These are phyloP conservation scores for Blastobotrys elegans DNA, from an alignment of 1,139 yeast species.

Conservation along the genomic window DNA sequence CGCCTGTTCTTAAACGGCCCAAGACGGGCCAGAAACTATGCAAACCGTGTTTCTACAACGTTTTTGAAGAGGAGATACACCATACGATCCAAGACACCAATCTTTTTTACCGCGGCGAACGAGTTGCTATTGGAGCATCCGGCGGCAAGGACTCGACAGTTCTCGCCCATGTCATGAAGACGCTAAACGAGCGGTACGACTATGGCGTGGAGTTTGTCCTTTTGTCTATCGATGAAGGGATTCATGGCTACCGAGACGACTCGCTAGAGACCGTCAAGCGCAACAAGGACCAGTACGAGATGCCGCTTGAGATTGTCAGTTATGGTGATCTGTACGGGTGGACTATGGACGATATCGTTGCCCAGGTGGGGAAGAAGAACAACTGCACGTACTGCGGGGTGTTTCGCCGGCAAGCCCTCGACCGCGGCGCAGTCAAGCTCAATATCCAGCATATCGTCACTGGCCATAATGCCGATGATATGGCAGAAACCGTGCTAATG, in stretches of 20 bases:
- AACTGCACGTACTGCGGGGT: slow-evolving; percentile 99
- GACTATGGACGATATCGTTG: slow-evolving; percentile 98
- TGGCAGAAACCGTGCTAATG: slow-evolving; percentile 98
- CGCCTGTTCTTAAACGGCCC: slow-evolving; percentile 88
- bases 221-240: slow-evolving; percentile 92
- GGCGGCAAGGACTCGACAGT: slow-evolving; percentile 99
- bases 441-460: slow-evolving; percentile 90
- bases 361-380: slow-evolving; percentile 88
- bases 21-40: slow-evolving; percentile 90
- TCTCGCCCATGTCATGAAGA: slow-evolving; percentile 78
- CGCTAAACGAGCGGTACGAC: slow-evolving; percentile 79
- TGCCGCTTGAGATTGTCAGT: slow-evolving; percentile 87
- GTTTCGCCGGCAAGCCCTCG: slow-evolving; percentile 90
- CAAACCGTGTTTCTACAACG: slow-evolving; percentile 81
- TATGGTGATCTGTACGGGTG: slow-evolving; percentile 84
- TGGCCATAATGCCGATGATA: slow-evolving; percentile 98
- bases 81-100: slow-evolving; percentile 70
- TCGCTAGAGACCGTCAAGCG: slow-evolving; percentile 94
- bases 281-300: slow-evolving; percentile 78
- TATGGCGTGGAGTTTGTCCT: slow-evolving; percentile 82
- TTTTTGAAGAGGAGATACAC: slow-evolving; percentile 94
- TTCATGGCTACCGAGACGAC: slow-evolving; percentile 94
- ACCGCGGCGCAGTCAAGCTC: slow-evolving; percentile 89
- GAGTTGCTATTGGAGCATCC: slow-evolving; percentile 94
- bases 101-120: slow-evolving; percentile 74